These are phyloP conservation scores for Aspergillus caelatus DNA, from an alignment of 2,329 filamentous ascomycete species.

Conservation along the genomic window DNA sequence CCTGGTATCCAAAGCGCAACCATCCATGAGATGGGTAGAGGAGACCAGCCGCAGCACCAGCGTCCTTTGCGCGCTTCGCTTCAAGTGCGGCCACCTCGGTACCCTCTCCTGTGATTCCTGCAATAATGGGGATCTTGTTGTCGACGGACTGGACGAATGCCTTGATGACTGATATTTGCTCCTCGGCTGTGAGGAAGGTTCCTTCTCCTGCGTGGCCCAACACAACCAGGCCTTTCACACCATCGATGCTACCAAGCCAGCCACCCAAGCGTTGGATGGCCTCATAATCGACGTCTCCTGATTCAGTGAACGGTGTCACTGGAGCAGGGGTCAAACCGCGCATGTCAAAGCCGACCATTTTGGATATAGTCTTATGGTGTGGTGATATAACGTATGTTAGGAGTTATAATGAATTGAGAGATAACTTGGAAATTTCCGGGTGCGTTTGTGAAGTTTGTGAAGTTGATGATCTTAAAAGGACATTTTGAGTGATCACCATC, in stretches of 20 bases:
- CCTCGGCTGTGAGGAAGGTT: constrained; percentile 55
- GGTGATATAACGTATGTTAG: too few relatives aligned
- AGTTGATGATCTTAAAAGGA: too few relatives aligned
- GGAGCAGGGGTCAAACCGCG: constrained; percentile 55
- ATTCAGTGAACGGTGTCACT: constrained; percentile 55
- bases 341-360: constrained; percentile 46
- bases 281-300: constrained; percentile 54
- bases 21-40: constrained; percentile 59
- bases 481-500: too few relatives aligned
- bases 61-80: constrained; percentile 53
- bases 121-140: constrained; percentile 55
- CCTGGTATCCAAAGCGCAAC: constrained; percentile 59
- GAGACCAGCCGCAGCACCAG: constrained; percentile 55
- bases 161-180: constrained; percentile 54
- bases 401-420: too few relatives aligned
- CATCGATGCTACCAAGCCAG: constrained; percentile 56
- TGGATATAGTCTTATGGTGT: background rate
- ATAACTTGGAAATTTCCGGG: too few relatives aligned
- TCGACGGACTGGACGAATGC: constrained; percentile 57
- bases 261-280: constrained; percentile 57
- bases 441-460: too few relatives aligned
- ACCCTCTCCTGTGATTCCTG: constrained; percentile 57
- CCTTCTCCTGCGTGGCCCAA: constrained; percentile 59
- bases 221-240: constrained; percentile 57
- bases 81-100: constrained; percentile 57